Evolutionary conservation across 768 basidiomycete genomes (phyloP), one percentile per base, ranked within the genome.

Genomic region (Tricholoma sp.): DNA sequence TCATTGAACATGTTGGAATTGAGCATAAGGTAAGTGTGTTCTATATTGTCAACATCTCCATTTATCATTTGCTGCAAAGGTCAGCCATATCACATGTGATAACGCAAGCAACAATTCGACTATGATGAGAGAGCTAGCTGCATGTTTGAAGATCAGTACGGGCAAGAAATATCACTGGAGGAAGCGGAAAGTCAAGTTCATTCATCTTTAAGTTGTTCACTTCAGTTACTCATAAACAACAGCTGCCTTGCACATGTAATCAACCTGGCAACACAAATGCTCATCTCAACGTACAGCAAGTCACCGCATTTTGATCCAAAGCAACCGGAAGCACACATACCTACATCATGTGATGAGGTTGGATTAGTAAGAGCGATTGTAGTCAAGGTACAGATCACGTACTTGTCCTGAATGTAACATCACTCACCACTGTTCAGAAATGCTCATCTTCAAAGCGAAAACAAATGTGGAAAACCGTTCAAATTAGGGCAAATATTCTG

Each of bases 311-410:
- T n/a, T n/a, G n/a, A n/a, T n/a, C n/a, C n/a, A n/a, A n/a, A n/a
- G n/a, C n/a, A n/a, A n/a, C n/a, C n/a, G n/a, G n/a, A 60, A 60
- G 49, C 50, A 62, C 54, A 69, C 51, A 22, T 62, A 1, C 57
- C 63, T 14, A 6, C 16, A 2, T 53, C 56, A 6, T 61, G 61
- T 3, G 67, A 72, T 61, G 67, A 67, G 22, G 49, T 67, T 41
- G 65, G 57, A 14, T 54, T 63, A 27, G 29, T 52, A 19, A 19
- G 51, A 16, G 31, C 51, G 9, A 52, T 52, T 31, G n/a, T 37
- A 21, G 51, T 52, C n/a, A 52, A 52, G 51, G 51, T 52, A 52
- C 19, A 27, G 16, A 24, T 22, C 49, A 35, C 27, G 22, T 52
- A 19, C 16, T 51, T 29, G 22, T 16, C 31, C 16, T 24, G 16